Base-by-base conservation (phyloP, 2,329 filamentous ascomycete genomes). In the Phaeophleospora eucalypticola region DNA sequence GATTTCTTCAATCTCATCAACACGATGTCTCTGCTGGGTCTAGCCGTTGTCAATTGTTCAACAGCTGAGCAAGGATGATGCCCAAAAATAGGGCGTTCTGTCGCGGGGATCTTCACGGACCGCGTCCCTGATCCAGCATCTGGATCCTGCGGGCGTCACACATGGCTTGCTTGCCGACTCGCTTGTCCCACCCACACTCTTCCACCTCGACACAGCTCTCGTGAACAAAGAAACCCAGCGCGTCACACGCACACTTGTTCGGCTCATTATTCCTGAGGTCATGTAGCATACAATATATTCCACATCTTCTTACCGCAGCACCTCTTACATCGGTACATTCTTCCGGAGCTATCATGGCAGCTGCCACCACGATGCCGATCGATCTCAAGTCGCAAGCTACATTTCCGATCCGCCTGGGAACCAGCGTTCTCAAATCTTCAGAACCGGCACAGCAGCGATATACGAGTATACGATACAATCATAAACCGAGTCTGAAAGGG, bases 401-500 rank as follows among this genome's bases (percentile, higher is more conserved):
- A 43, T 58, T 54, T 46, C 53, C 56, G 33, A 56, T 65, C 41
- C 61, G 60, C 32, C 49, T 65, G 29, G 62, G 62, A 24, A 45
- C 49, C 40, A 65, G 62, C 54, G 52, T 64, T 34, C 15, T 45
- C 35, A 51, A 58, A 41, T 39, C 49, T 8, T 29, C 48, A 19
- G 43, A 41, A 10, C 27, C 50, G 19, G 40, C 46, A 10, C 53
- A 43, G 42, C 53, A 29, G 24, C 24, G 24, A 29, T 54, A 48
- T 40, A 49, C 51, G 35, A 61, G 55, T 36, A 42, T 67, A 20
- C 54, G 61, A 19, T 66, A 69, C 63, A 76, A 76, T 56, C 67
- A 74, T 59, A 75, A 71, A 56, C 71, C 72, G 9, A 51, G 59
- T 43, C 53, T 64, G 6, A 58, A 58, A 17, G 62, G 65, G 39